A percentile compares a stretch with the other conserved stretches of the same genome.
These are phyloP conservation scores for Bocquillonia castaneifolia DNA, from an alignment of 441 rosid genomes.

Conservation along the genomic window DNA sequence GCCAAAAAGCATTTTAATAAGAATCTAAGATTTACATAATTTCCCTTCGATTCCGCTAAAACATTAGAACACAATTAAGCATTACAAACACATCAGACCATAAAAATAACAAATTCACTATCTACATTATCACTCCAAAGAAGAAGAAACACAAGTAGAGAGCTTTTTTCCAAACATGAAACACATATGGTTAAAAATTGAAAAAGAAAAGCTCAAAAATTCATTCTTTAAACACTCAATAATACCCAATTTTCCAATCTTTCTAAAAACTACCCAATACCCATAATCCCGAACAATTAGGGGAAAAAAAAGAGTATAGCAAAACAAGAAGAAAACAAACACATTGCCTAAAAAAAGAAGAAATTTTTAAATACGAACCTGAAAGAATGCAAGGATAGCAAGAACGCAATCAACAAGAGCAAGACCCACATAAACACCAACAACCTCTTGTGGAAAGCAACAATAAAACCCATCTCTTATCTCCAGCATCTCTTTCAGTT, in stretches of 20 bases:
- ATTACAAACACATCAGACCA: background rate
- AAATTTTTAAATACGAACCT: slow-evolving; percentile 32
- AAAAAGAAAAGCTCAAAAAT: background rate
- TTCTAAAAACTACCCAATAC: too few species aligned
- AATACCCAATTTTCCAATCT: background rate
- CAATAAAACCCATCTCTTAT: slow-evolving; percentile 30
- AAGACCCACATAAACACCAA: slow-evolving; percentile 42
- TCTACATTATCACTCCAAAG: slow-evolving; percentile 2
- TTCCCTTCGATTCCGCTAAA: slow-evolving; percentile 1
- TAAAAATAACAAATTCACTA: slow-evolving; percentile 1
- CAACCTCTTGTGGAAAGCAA: slow-evolving; percentile 35
- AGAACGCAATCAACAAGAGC: slow-evolving; percentile 44
- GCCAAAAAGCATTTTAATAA: background rate
- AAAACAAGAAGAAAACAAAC: background rate
- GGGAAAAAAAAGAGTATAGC: background rate
- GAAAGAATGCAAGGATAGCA: slow-evolving; percentile 46
- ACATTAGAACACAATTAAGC: background rate
- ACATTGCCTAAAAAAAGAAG: background rate
- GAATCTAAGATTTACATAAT: background rate
- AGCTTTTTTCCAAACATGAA: background rate
- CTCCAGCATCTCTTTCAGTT: slow-evolving; percentile 27
- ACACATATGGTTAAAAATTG: background rate
- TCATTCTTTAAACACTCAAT: background rate
- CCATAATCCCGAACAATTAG: slow-evolving; percentile 2
- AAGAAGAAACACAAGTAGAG: background rate